Evolutionary conservation across 2,329 filamentous ascomycete species (phyloP), one percentile per base, ranked within the genome.

Genomic region (Cladophialophora chaetospira): DNA sequence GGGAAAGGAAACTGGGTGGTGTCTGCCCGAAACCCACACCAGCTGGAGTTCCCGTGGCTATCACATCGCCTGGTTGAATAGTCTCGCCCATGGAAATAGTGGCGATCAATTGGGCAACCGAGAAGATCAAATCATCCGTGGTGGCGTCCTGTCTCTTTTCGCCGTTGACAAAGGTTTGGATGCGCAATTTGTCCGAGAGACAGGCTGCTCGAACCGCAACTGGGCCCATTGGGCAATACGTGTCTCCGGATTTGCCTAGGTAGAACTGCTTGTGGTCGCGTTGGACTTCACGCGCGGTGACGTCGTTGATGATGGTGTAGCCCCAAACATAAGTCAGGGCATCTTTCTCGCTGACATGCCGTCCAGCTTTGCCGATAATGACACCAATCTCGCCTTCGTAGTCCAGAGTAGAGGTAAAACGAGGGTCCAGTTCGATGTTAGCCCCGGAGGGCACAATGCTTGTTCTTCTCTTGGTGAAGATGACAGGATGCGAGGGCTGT

Each of bases 221-320:
- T 0, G 80, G 80, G 1, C 80, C 80, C 73, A 82, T 82, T 0
- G 80, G 80, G 59, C 80, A 83, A 61, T 78, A 83, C 0, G 79
- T 82, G 63, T 84, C 80, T 0, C 75, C 69, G 0, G 76, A 81
- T 65, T 84, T 84, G 73, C 82, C 81, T 45, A 84, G 76, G 52
- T 77, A 83, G 65, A 83, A 84, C 58, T 84, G 82, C 64, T 83
- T 82, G 57, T 84, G 81, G 44, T 84, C 80, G 17, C 79, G 67
- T 65, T 84, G 81, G 60, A 74, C 62, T 36, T 78, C 78, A 9
- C 82, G 69, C 0, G 79, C 79, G 0, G 81, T 82, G 11, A 83
- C 71, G 46, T 84, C 82, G 62, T 84, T 83, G 35, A 79, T 73
- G 35, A 82, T 82, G 0, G 79, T 82, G 57, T 78, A 83, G 0